A percentile compares a stretch with the other conserved stretches of the same genome.
phyloP scores from a whole-genome alignment of 371 early-diverging fungal species.

The Syncephalastrum sp. region DNA sequence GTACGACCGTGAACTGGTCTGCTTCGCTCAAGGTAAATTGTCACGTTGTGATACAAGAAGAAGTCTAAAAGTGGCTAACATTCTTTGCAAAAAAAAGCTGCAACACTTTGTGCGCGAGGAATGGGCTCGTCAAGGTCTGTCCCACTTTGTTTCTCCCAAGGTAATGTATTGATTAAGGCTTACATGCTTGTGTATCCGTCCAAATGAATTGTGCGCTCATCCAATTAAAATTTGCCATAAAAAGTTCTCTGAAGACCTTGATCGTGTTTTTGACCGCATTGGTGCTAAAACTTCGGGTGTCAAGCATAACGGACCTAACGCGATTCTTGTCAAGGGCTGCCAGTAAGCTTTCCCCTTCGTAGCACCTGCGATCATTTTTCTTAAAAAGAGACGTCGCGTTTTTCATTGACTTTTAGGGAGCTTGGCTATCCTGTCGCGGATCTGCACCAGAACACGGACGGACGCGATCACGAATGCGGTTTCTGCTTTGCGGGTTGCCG shows the following conservation, averaged over 20 bases:
- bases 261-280: slow-evolving; percentile 53
- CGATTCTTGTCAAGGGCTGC: slow-evolving; percentile 62
- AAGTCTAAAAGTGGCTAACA: background rate
- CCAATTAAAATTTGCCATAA: background rate
- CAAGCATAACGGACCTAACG: slow-evolving; percentile 64
- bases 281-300: slow-evolving; percentile 54
- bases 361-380: background rate
- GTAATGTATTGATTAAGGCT: slow-evolving; percentile 10
- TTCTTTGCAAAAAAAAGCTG: slow-evolving; percentile 6
- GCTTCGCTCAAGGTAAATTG: slow-evolving; percentile 61
- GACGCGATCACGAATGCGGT: slow-evolving; percentile 62
- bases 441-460: slow-evolving; percentile 70
- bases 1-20: slow-evolving; percentile 54
- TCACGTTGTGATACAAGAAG: background rate
- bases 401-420: slow-evolving; percentile 23
- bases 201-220: background rate
- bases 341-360: slow-evolving; percentile 23
- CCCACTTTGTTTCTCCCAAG: slow-evolving; percentile 53
- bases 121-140: slow-evolving; percentile 69
- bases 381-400: too few species aligned
- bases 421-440: slow-evolving; percentile 59
- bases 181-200: background rate
- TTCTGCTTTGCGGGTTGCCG: slow-evolving; percentile 72
- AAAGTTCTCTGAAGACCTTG: slow-evolving; percentile 43
- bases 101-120: slow-evolving; percentile 62